phyloP scores from a whole-genome alignment of 1,284 basidiomycete species.

The Microstroma glucosiphilum region DNA sequence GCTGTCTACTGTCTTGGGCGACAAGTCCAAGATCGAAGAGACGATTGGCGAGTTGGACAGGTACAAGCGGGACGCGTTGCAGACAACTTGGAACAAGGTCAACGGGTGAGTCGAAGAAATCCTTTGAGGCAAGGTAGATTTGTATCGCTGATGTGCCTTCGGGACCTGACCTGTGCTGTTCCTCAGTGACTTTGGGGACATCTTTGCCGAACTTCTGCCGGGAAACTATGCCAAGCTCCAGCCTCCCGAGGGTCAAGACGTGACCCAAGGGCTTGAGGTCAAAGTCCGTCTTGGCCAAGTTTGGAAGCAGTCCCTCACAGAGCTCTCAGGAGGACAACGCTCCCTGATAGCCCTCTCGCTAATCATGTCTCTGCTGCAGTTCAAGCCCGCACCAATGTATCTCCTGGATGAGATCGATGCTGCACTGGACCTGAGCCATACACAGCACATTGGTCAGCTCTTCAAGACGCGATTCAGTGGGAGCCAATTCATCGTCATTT shows the following conservation, averaged over 20 bases:
- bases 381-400: conserved; percentile 99
- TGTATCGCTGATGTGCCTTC: neutral
- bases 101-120: conserved; percentile 54
- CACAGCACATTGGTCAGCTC: conserved; percentile 88
- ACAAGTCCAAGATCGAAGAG: conserved; percentile 91
- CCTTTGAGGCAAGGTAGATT: conserved; percentile 54
- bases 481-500: conserved; percentile 95
- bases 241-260: conserved; percentile 83
- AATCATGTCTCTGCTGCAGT: conserved; percentile 95
- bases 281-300: conserved; percentile 89
- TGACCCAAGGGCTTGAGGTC: conserved; percentile 92
- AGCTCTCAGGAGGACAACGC: conserved; percentile 92
- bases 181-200: conserved; percentile 74
- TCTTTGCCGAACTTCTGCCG: conserved; percentile 90
- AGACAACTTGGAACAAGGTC: conserved; percentile 93
- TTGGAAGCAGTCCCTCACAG: conserved; percentile 96
- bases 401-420: conserved; percentile 98
- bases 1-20: conserved; percentile 79
- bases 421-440: conserved; percentile 89
- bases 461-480: conserved; percentile 97
- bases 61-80: conserved; percentile 86
- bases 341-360: conserved; percentile 92
- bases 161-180: neutral
- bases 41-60: conserved; percentile 88
- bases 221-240: conserved; percentile 94